Conservation (phyloP, 768 basidiomycete species). For the Tulasnella sp. region DNA sequence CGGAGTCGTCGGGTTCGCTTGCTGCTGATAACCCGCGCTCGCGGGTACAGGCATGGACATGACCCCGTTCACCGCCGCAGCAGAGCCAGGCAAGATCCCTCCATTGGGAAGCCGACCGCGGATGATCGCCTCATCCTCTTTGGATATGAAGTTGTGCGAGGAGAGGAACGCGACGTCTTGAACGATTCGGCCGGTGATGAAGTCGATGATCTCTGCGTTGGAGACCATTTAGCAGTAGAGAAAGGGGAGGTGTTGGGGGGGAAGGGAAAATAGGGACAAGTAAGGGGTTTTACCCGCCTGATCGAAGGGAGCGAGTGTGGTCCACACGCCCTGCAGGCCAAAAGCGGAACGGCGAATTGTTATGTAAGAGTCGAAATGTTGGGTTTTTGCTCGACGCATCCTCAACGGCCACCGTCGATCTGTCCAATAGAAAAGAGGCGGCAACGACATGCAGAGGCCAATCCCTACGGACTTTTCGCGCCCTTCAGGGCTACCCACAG, state of each 20-base stretch:
- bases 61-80: no score
- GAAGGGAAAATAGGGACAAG: neutral
- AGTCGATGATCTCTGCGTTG: neutral
- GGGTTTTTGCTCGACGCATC: neutral
- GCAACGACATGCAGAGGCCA: slow-evolving; percentile 2
- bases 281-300: neutral
- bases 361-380: neutral
- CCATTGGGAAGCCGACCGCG: neutral
- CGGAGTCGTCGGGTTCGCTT: no score
- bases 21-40: neutral
- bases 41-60: neutral
- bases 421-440: neutral
- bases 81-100: neutral
- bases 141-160: neutral
- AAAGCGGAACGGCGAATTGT: neutral
- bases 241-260: neutral
- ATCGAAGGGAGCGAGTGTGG: neutral
- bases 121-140: slow-evolving; percentile 6
- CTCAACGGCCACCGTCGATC: neutral
- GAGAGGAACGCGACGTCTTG: slow-evolving; percentile 5
- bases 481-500: slow-evolving; percentile 72
- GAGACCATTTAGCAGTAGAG: slow-evolving; percentile 3
- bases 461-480: slow-evolving; percentile 79
- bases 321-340: neutral
- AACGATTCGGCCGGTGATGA: neutral